Base-by-base conservation (phyloP, 2,329 filamentous ascomycete species). In the Phaeophleospora eucalypticola region DNA sequence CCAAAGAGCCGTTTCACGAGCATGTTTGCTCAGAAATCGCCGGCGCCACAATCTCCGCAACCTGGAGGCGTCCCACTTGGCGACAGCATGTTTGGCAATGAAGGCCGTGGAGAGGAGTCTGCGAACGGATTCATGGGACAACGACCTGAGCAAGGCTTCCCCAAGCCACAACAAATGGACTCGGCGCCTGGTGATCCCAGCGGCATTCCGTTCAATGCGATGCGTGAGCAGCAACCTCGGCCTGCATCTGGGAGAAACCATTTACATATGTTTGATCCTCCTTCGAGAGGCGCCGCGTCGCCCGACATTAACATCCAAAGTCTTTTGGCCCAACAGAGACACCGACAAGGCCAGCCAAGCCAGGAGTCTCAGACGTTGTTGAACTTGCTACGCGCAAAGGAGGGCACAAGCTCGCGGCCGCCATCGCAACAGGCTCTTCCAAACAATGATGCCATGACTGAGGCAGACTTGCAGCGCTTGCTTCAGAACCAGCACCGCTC, bases 291-390 rank as follows among this genome's bases (percentile, higher is more conserved):
- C n/a, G 52, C 58, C 19, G 51, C 59, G 10, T 63, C 62, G 8
- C 62, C 63, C 6, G 62, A 64, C 45, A 48, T 60, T 24, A 65
- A 60, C 41, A 57, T 68, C 24, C 65, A 66, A 38, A 59, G 65
- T 29, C 43, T 68, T 33, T 62, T 66, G 52, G 71, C 67, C 32
- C 64, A 64, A 36, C 66, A 45, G 65, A 68, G 65, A 61, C 71
- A 59, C 34, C 64, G 68, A 38, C 51, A 63, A 8, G 61, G 64
- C 62, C 83, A 78, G 63, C 80, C 76, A 58, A 63, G 61, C 52
- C 60, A 62, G 37, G 87, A 91, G 58, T 81, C 85, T n/a, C 86
- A 94, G 54, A 90, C 93, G 64, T 72, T 95, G 40, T 87, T 95
- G 68, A 86, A 83, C 51, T 76, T 95, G 21, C 93, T 95, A 57